Percentiles rank a stretch among this genome's conserved stretches.
Conservation (phyloP, 2,329 filamentous ascomycete genomes). For the Phyllosticta citribraziliensis region DNA sequence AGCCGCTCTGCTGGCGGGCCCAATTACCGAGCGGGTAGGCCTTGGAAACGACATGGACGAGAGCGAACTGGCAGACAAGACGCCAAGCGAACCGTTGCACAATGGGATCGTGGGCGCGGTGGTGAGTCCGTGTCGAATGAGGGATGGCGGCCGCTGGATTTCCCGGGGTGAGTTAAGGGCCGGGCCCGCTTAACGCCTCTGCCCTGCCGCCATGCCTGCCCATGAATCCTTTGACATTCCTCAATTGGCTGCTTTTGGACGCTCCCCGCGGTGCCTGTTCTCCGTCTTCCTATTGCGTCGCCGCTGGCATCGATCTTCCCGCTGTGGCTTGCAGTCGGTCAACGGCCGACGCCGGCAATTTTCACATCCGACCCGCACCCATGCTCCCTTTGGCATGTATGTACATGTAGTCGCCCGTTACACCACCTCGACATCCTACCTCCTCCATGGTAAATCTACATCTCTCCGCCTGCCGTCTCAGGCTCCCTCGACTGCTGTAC, state of each 20-base stretch:
- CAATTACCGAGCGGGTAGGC: not conserved
- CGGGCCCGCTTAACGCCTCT: not conserved
- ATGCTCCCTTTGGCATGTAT: not conserved
- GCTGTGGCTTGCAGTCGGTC: not conserved
- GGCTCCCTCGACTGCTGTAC: not conserved
- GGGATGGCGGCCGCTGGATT: constrained; percentile 3
- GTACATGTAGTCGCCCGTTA: not conserved
- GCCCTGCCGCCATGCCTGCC: not conserved
- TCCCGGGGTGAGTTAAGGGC: not conserved
- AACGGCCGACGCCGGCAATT: not conserved
- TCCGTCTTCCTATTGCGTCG: not conserved
- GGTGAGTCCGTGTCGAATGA: constrained; percentile 9
- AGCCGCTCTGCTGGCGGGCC: not conserved
- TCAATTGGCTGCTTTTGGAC: not conserved
- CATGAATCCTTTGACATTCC: not conserved
- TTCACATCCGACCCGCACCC: not conserved
- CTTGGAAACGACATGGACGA: not conserved
- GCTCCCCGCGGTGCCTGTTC: not conserved
- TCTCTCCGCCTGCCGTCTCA: not conserved
- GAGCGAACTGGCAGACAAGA: not conserved
- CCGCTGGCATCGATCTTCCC: not conserved
- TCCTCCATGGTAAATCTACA: not conserved
- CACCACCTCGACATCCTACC: not conserved
- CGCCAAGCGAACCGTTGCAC: not conserved
- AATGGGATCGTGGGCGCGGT: not conserved